phyloP scores from a whole-genome alignment of 1,139 yeast species.

The Pneumocystis murina region DNA sequence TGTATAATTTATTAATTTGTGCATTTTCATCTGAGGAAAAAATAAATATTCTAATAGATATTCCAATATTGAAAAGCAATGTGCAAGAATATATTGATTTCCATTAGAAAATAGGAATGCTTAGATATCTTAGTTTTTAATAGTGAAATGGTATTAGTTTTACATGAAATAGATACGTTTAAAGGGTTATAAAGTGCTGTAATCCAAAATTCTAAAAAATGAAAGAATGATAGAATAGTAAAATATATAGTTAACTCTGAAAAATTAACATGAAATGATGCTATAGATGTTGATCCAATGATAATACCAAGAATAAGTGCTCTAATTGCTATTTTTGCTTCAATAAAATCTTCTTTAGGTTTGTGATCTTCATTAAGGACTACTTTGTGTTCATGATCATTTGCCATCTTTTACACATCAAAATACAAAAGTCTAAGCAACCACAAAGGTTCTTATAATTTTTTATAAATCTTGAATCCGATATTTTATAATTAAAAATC shows the following conservation, averaged over 20 bases:
- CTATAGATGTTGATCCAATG: conserved; percentile 12
- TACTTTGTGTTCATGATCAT: not conserved
- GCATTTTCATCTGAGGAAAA: conserved; percentile 26
- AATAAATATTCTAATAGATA: conserved; percentile 27
- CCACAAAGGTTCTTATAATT: not conserved
- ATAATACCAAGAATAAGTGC: conserved; percentile 17
- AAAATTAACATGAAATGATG: conserved; percentile 5
- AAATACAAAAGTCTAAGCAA: not conserved
- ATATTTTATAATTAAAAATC: not conserved
- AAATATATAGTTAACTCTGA: conserved; percentile 36
- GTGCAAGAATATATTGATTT: conserved; percentile 49
- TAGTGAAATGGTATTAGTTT: conserved; percentile 1
- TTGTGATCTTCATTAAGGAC: not conserved
- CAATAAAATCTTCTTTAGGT: conserved; percentile 1
- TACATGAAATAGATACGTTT: conserved; percentile 48
- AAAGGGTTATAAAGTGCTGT: conserved; percentile 60
- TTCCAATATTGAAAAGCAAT: conserved; percentile 38
- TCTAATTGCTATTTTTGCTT: conserved; percentile 13
- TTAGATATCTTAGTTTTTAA: not conserved
- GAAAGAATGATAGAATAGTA: conserved; percentile 45
- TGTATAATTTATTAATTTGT: not conserved
- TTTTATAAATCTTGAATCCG: not conserved
- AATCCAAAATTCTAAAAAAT: conserved; percentile 61
- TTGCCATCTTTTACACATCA: not conserved
- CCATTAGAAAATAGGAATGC: conserved; percentile 67